Base-by-base conservation (phyloP, 176 grass and related monocot species). In the Saccharum officinarum region DNA sequence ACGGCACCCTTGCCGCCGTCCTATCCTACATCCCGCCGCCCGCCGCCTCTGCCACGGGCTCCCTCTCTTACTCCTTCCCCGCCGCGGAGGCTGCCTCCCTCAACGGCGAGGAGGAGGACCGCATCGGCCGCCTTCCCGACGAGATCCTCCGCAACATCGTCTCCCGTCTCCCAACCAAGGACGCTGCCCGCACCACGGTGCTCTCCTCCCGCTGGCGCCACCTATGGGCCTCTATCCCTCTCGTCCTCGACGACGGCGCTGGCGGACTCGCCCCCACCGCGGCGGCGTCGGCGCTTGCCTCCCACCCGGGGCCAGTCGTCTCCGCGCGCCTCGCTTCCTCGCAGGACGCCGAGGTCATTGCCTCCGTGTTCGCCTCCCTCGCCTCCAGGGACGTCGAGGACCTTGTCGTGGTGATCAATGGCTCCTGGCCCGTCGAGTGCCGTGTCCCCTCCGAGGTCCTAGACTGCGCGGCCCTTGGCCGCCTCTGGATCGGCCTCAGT, bases 151-250 rank as follows among this genome's bases (percentile, higher is more conserved):
- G 75, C 77, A 72, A 80, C 49, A 66, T 91, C 65, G 30, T 88
- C 77, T 88, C 86, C 4, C 72, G 82, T 44, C 85, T 88, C 36
- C 81, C 86, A 52, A 77, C 81, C 77, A 91, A 88, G 82, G 89
- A 91, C 22, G 89, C 86, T 7, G 77, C 82, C 52, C 82, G 81
- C 86, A 88, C 89, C 54, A 14, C 82, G 64, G 33, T 68, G 52
- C 72, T 91, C 63, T 85, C 89, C 82, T 88, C 81, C 40, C 71
- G 71, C 42, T 91, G 89, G 89, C 89, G 77, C 47, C 31, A 73
- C 20, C 30, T 91, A 7, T 91, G 85, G 86, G 34, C 71, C 44
- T 82, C 89, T 66, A 71, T 15, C 10, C 71, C 82, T 16, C 77
- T 88, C 41, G 31, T 8, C 81, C 63, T 91, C 57, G 80, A 90